These are phyloP conservation scores for Aureobasidium melanogenum DNA, from an alignment of 2,329 filamentous ascomycete species.

Conservation along the genomic window DNA sequence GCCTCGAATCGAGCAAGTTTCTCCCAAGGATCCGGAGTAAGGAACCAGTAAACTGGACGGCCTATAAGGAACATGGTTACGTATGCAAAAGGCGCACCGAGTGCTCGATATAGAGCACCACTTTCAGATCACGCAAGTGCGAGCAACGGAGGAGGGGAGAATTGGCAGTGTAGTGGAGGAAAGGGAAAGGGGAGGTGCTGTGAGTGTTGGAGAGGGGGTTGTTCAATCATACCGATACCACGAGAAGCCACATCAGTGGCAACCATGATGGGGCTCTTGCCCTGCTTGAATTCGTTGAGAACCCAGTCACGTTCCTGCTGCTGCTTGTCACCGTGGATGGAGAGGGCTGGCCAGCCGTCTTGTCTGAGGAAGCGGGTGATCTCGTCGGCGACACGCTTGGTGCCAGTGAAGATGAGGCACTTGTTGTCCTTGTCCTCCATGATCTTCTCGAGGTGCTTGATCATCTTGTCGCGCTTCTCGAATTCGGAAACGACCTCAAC, in stretches of 20 bases:
- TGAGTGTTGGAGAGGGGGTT: conserved; percentile 35
- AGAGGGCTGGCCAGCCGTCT: conserved; percentile 94
- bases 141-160: conserved; percentile 25
- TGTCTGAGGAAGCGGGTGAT: conserved; percentile 96
- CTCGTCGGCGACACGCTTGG: conserved; percentile 89
- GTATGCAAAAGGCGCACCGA: conserved; percentile 75
- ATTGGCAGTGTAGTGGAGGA: conserved; percentile 15
- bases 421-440: conserved; percentile 97
- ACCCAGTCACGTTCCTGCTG: conserved; percentile 99
- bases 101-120: conserved; percentile 66
- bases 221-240: conserved; percentile 98
- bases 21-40: conserved; percentile 74
- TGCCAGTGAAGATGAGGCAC: conserved; percentile 80
- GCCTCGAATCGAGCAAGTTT: conserved; percentile 49
- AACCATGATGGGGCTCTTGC: conserved; percentile 99
- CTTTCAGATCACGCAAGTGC: conserved; percentile 53
- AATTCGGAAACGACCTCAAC: conserved; percentile 94
- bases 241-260: conserved; percentile 98
- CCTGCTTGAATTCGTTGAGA: conserved; percentile 97
- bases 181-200: conserved; percentile 26
- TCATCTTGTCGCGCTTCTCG: conserved; percentile 96
- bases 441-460: conserved; percentile 93
- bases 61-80: conserved; percentile 77
- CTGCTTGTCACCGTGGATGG: conserved; percentile 98
- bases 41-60: conserved; percentile 77